These are phyloP conservation scores for Circinella minor DNA, from an alignment of 371 early-diverging fungal species.

Conservation along the genomic window DNA sequence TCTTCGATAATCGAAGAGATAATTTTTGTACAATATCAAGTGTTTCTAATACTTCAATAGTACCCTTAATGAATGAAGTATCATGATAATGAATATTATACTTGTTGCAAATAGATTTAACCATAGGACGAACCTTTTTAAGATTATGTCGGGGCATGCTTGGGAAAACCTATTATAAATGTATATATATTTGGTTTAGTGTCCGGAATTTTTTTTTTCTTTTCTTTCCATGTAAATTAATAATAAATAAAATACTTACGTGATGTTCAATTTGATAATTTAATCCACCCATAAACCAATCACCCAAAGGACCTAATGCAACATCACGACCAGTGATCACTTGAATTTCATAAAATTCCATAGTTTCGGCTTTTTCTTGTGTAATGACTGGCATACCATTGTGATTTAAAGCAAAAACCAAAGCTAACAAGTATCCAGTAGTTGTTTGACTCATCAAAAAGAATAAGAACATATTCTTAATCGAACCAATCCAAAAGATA, in stretches of 20 bases:
- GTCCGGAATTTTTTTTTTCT: background rate
- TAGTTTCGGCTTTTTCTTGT: conserved; percentile 67
- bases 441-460: conserved; percentile 71
- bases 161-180: conserved; percentile 67
- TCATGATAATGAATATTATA: conserved; percentile 73
- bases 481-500: conserved; percentile 56
- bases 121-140: conserved; percentile 65
- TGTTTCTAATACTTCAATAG: conserved; percentile 73
- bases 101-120: conserved; percentile 74
- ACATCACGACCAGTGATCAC: conserved; percentile 87
- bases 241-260: conserved; percentile 30
- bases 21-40: conserved; percentile 65
- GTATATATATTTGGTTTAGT: background rate
- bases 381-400: conserved; percentile 88
- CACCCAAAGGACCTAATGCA: conserved; percentile 56
- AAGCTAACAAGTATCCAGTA: conserved; percentile 80
- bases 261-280: conserved; percentile 88
- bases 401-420: conserved; percentile 88
- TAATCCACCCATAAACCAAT: conserved; percentile 88
- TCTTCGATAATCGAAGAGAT: conserved; percentile 57
- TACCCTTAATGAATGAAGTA: conserved; percentile 73
- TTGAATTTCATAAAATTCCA: conserved; percentile 82
- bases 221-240: background rate
- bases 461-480: conserved; percentile 65
- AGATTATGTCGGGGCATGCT: conserved; percentile 82